A percentile compares a stretch with the other conserved stretches of the same genome.
phyloP scores from a whole-genome alignment of 1,139 yeast genomes.

The Hemisphaericaspora xylanilytica region DNA sequence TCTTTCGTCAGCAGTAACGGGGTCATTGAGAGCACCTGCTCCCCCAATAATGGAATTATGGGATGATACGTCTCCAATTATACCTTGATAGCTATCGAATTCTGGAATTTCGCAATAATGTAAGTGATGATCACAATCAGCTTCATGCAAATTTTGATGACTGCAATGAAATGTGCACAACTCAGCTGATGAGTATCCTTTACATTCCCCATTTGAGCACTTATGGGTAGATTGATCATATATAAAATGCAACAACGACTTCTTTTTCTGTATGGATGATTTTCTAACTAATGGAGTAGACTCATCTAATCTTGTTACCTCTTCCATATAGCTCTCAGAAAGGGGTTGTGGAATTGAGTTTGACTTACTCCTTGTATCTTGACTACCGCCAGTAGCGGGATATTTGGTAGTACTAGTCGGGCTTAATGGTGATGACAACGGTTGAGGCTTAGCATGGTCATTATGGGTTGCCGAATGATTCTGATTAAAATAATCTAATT shows the following conservation, averaged over 20 bases:
- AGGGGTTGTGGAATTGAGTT: too few species aligned
- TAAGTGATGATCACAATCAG: conserved; percentile 15
- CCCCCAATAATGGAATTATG: neutral
- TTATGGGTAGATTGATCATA: conserved; percentile 17
- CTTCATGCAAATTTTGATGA: conserved; percentile 9
- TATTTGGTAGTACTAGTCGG: neutral
- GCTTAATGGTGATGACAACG: too few species aligned
- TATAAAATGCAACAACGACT: conserved; percentile 29
- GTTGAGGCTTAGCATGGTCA: neutral
- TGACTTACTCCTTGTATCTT: too few species aligned
- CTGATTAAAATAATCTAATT: conserved; percentile 10
- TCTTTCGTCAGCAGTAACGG: too few species aligned
- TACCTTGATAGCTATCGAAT: conserved; percentile 4
- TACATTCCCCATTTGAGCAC: conserved; percentile 47
- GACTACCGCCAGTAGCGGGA: too few species aligned
- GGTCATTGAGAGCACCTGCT: neutral
- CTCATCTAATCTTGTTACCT: conserved; percentile 34
- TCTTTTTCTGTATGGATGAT: conserved; percentile 14
- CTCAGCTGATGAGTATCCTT: conserved; percentile 53
- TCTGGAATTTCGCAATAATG: conserved; percentile 43
- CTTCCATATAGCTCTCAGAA: neutral
- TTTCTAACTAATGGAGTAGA: conserved; percentile 14
- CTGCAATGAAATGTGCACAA: conserved; percentile 19
- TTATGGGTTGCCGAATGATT: conserved; percentile 13
- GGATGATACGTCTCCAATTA: neutral